Evolutionary conservation across 148 eudicot genomes (phyloP).

Genomic region (Camellia sinensis): DNA sequence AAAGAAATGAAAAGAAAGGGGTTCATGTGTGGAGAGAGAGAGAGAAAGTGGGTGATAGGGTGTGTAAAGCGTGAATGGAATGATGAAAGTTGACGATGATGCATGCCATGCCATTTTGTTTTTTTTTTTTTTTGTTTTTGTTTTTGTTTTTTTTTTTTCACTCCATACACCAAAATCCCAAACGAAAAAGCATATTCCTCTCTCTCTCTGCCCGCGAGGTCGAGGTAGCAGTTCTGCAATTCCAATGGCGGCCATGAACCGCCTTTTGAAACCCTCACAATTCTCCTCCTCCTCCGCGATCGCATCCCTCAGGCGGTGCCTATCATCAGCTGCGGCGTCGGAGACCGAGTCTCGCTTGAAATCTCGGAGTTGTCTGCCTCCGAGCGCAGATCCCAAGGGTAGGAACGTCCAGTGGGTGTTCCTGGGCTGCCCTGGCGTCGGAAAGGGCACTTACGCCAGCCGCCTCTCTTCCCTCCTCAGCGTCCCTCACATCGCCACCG

Average conservation of each 20-base stretch:
- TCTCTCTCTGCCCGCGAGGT: background rate
- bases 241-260: constrained; percentile 48
- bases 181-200: too few relatives aligned
- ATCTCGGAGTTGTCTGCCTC: constrained; percentile 14
- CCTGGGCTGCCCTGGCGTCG: constrained; percentile 79
- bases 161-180: too few relatives aligned
- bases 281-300: constrained; percentile 18
- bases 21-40: too few relatives aligned
- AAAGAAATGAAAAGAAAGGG: too few relatives aligned
- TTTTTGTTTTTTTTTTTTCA: too few relatives aligned
- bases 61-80: too few relatives aligned
- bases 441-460: constrained; percentile 79
- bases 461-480: constrained; percentile 62
- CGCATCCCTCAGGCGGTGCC: constrained; percentile 22
- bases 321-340: constrained; percentile 35
- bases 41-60: too few relatives aligned
- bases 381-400: constrained; percentile 31
- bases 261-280: constrained; percentile 32
- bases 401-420: constrained; percentile 73
- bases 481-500: constrained; percentile 86
- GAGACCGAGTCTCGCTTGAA: background rate
- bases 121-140: too few relatives aligned
- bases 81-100: too few relatives aligned
- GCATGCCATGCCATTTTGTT: too few relatives aligned
- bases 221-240: background rate